Conservation (phyloP, 371 early-diverging fungal species). For the Massospora cicadina region DNA sequence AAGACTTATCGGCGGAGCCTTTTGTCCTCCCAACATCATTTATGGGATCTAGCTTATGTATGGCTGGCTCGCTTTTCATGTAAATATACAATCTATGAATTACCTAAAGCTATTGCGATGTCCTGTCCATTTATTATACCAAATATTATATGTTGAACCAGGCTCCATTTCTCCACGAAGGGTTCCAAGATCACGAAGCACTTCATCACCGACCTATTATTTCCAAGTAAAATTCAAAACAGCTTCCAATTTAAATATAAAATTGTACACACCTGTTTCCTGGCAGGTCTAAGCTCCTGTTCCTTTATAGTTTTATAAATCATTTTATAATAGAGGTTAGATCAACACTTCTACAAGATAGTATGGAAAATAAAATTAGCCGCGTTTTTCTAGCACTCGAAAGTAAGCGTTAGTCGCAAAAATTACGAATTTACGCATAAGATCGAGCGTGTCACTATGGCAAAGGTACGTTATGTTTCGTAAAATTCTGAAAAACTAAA, state of each 20-base stretch:
- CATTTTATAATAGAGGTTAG: no score
- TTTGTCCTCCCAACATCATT: slow-evolving; percentile 57
- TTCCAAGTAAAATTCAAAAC: no score
- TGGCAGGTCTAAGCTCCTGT: not conserved
- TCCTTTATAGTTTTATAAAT: slow-evolving; percentile 4
- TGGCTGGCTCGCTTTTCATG: slow-evolving; percentile 28
- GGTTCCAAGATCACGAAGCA: slow-evolving; percentile 21
- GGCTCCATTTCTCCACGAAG: slow-evolving; percentile 22
- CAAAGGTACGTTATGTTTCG: no score
- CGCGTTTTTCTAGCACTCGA: no score
- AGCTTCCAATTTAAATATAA: no score
- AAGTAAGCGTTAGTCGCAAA: no score
- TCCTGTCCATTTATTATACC: slow-evolving; percentile 50
- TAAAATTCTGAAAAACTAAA: no score
- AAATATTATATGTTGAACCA: slow-evolving; percentile 53
- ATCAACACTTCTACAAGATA: no score
- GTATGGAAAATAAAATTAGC: no score
- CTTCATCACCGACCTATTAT: slow-evolving; percentile 25
- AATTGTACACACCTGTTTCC: not conserved
- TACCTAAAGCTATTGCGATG: slow-evolving; percentile 16
- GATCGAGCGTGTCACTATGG: no score
- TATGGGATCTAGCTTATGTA: slow-evolving; percentile 38
- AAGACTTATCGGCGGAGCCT: slow-evolving; percentile 35
- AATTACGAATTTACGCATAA: no score
- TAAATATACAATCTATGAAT: slow-evolving; percentile 5